phyloP scores from a whole-genome alignment of 169 alveolate species.

The Babesia bovis region DNA sequence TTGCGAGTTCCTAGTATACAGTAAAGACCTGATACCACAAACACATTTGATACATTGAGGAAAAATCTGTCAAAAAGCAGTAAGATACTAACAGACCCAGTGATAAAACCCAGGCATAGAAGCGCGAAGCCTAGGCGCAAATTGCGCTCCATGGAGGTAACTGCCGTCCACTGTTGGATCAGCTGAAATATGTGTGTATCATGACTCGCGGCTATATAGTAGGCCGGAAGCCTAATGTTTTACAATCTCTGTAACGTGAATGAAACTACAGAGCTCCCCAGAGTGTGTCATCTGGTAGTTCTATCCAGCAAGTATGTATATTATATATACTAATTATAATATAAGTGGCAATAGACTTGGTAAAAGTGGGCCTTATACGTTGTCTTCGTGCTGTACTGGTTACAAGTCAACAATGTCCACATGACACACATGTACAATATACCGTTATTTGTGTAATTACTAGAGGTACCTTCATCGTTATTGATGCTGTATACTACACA shows the following conservation, averaged over 20 bases:
- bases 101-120: constrained; percentile 56
- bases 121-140: constrained; percentile 57
- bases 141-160: constrained; percentile 48
- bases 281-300: too few species aligned
- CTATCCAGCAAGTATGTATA: too few species aligned
- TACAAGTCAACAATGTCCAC: too few species aligned
- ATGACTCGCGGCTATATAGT: not conserved
- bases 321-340: too few species aligned
- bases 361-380: too few species aligned
- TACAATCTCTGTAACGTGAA: not conserved
- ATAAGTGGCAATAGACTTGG: too few species aligned
- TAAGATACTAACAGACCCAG: constrained; percentile 58
- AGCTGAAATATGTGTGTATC: not conserved
- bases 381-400: too few species aligned
- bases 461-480: too few species aligned
- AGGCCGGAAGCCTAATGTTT: not conserved
- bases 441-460: too few species aligned
- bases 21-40: constrained; percentile 68
- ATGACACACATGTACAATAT: too few species aligned
- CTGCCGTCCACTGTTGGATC: not conserved
- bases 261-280: too few species aligned
- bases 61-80: constrained; percentile 66
- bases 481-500: too few species aligned
- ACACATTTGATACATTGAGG: constrained; percentile 63
- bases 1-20: constrained; percentile 70